These are phyloP conservation scores for Lanmaoa rubissima DNA, from an alignment of 768 basidiomycete species.

Conservation along the genomic window DNA sequence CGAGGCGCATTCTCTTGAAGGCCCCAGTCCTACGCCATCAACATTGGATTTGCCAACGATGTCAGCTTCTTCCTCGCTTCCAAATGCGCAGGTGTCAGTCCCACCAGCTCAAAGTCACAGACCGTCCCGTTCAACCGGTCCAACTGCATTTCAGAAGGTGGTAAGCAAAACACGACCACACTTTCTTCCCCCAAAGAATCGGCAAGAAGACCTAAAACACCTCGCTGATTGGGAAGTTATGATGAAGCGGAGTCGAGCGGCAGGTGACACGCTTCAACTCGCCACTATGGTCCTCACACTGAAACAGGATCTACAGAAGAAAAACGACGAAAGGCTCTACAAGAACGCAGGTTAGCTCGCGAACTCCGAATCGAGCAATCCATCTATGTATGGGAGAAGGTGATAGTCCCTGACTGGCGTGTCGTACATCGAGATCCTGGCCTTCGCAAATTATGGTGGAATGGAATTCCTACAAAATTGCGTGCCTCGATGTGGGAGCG, in stretches of 20 bases:
- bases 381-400: conserved; percentile 71
- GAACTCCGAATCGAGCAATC: conserved; percentile 72
- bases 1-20: neutral
- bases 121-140: conserved; percentile 55
- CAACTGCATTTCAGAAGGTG: conserved; percentile 74
- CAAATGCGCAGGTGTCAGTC: conserved; percentile 19
- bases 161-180: conserved; percentile 81
- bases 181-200: conserved; percentile 81
- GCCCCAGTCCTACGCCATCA: conserved; percentile 5
- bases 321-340: conserved; percentile 59
- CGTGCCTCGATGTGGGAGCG: conserved; percentile 81
- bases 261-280: conserved; percentile 47
- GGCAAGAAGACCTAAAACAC: conserved; percentile 78
- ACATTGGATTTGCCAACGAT: conserved; percentile 23
- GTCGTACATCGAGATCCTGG: conserved; percentile 62
- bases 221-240: conserved; percentile 83
- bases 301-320: conserved; percentile 48
- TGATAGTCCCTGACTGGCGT: conserved; percentile 82
- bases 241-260: conserved; percentile 76
- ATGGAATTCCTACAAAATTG: conserved; percentile 79
- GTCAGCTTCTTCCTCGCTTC: conserved; percentile 32
- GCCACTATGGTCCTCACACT: conserved; percentile 1
- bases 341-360: conserved; percentile 59
- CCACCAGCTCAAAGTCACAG: conserved; percentile 34
- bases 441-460: conserved; percentile 81